Evolutionary conservation across 768 basidiomycete genomes (phyloP), one percentile per base, ranked within the genome.

Genomic region (Mycena galopus): DNA sequence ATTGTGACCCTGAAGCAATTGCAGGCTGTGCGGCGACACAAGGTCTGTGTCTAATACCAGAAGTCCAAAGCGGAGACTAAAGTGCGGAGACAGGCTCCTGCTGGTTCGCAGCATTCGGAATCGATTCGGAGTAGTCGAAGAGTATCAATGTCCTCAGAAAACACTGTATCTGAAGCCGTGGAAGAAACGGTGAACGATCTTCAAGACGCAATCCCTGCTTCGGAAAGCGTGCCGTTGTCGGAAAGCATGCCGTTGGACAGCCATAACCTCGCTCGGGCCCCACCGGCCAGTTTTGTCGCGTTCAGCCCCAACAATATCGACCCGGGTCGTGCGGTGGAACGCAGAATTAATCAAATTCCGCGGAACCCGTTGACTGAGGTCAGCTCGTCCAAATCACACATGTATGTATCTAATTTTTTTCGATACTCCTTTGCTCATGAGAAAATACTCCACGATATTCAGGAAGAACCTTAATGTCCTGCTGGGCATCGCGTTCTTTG

Each of bases 401-500:
- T 51, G 71, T 70, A 21, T 1, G 68, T 70, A 6, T 8, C 29
- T 14, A 6, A 8, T 21, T 19, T 23, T 1, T 27, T 12, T n/a
- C n/a, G 19, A 33, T 57, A 25, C 25, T 14, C 2, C n/a, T 39
- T 25, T 44, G 25, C 27, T 29, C 25, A 25, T 61, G 19, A 4
- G 2, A 4, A 35, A 8, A 35, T 21, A 12, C 16, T 0, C 21
- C 12, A 14, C n/a, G n/a, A 21, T 23, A 10, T 7, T 4, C 69
- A 78, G 75, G 56, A 50, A 73, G 51, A 77, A 71, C 33, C 67
- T 78, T 12, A 67, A 53, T 19, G 59, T 61, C 8, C 61, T 78
- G 21, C 25, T 74, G 2, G 68, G 55, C 39, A 71, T 78, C 27
- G 59, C 74, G 14, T 77, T 78, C 71, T 78, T 78, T 53, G 78